Conservation (phyloP, 1,284 basidiomycete genomes). For the Trametes pubescens region DNA sequence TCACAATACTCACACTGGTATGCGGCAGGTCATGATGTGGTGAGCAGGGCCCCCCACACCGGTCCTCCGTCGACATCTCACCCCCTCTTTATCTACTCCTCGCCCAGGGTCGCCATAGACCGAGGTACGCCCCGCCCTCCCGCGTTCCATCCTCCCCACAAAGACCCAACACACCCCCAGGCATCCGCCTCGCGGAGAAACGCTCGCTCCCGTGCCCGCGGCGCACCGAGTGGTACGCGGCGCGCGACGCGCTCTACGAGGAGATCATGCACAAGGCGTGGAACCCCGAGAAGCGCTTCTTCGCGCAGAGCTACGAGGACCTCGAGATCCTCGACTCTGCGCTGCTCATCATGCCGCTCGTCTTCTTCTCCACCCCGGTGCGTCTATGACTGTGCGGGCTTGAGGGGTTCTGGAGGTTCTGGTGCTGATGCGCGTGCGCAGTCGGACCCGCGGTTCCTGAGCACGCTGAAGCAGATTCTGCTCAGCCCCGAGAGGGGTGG, state of each 20-base stretch:
- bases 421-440: constrained; percentile 37
- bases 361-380: constrained; percentile 86
- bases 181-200: constrained; percentile 90
- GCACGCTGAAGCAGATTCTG: constrained; percentile 82
- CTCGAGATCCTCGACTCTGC: constrained; percentile 74
- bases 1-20: neutral
- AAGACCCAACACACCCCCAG: constrained; percentile 42
- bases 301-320: constrained; percentile 84
- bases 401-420: no score
- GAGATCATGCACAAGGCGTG: constrained; percentile 85
- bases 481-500: constrained; percentile 88
- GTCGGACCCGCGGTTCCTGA: constrained; percentile 89
- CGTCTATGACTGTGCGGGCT: constrained; percentile 35
- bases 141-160: neutral
- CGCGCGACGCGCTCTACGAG: constrained; percentile 86
- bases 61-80: neutral
- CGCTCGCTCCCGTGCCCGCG: constrained; percentile 81
- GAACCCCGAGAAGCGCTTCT: constrained; percentile 72
- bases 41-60: constrained; percentile 42
- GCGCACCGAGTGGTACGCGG: constrained; percentile 74
- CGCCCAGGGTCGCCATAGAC: constrained; percentile 86
- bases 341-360: constrained; percentile 84
- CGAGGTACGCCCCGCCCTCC: constrained; percentile 58
- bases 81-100: neutral
- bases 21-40: constrained; percentile 84